Percentiles rank a stretch among this genome's conserved stretches.
Conservation (phyloP, 1,139 yeast genomes). For the Debaryomyces nepalensis region DNA sequence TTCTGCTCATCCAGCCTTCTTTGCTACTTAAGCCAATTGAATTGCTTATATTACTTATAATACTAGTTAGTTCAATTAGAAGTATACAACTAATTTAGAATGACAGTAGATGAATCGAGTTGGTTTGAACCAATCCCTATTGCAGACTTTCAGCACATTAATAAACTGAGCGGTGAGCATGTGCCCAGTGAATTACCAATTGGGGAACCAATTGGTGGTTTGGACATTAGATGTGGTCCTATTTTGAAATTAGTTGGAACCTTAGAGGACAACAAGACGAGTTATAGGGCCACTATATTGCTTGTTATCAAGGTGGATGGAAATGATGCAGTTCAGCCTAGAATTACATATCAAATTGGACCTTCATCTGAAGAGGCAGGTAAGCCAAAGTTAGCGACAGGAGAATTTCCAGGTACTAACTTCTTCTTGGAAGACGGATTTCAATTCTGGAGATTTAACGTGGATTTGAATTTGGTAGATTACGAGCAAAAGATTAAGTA, state of each 20-base stretch:
- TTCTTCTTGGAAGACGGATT: conserved; percentile 54
- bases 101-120: conserved; percentile 18
- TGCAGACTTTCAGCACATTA: conserved; percentile 25
- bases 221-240: conserved; percentile 78
- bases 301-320: conserved; percentile 55
- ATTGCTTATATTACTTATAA: conserved; percentile 6
- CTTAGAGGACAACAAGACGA: conserved; percentile 45
- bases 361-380: conserved; percentile 28
- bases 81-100: conserved; percentile 4
- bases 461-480: conserved; percentile 50
- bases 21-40: conserved; percentile 10
- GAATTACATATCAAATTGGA: conserved; percentile 44
- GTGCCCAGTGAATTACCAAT: conserved; percentile 35
- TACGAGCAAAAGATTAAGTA: conserved; percentile 68
- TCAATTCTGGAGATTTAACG: conserved; percentile 65
- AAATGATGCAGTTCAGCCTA: conserved; percentile 34
- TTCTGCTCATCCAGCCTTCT: conserved; percentile 4
- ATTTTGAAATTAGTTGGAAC: conserved; percentile 68
- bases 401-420: conserved; percentile 49
- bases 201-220: conserved; percentile 31
- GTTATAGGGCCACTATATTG: conserved; percentile 69
- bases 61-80: background rate
- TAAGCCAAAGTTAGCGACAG: conserved; percentile 26
- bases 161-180: conserved; percentile 21
- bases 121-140: conserved; percentile 40